phyloP scores from a whole-genome alignment of 1,139 yeast genomes.

The Arxiozyma slooffiae region DNA sequence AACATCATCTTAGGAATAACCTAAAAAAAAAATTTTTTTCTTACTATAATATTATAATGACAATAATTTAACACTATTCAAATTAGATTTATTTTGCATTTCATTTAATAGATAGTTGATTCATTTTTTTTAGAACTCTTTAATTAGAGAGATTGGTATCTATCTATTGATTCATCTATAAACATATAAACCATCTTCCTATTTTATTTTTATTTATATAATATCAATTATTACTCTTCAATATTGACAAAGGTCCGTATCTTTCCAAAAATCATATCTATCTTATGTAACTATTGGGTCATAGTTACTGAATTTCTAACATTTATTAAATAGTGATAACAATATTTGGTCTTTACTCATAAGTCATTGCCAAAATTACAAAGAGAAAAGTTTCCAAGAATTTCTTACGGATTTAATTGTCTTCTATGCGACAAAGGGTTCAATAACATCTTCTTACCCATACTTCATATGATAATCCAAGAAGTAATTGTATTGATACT shows the following conservation, averaged over 20 bases:
- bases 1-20: conserved; percentile 23
- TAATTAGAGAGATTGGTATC: conserved; percentile 8
- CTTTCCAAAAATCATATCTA: not conserved
- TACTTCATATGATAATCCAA: not conserved
- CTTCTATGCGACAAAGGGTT: not conserved
- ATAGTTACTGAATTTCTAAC: not conserved
- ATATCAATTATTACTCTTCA: not conserved
- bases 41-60: conserved; percentile 1
- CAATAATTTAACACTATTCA: conserved; percentile 4
- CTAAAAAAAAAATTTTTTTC: conserved; percentile 19
- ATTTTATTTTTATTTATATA: not conserved
- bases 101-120: conserved; percentile 20
- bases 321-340: not conserved
- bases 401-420: not conserved
- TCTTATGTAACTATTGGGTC: not conserved
- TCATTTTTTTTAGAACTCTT: conserved; percentile 23
- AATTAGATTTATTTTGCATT: conserved; percentile 20
- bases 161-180: not conserved
- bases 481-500: not conserved
- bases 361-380: not conserved
- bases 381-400: not conserved
- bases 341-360: not conserved
- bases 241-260: not conserved
- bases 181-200: not conserved
- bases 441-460: not conserved